Conservation (phyloP, 495 filamentous ascomycete genomes). For the Podospora didyma region DNA sequence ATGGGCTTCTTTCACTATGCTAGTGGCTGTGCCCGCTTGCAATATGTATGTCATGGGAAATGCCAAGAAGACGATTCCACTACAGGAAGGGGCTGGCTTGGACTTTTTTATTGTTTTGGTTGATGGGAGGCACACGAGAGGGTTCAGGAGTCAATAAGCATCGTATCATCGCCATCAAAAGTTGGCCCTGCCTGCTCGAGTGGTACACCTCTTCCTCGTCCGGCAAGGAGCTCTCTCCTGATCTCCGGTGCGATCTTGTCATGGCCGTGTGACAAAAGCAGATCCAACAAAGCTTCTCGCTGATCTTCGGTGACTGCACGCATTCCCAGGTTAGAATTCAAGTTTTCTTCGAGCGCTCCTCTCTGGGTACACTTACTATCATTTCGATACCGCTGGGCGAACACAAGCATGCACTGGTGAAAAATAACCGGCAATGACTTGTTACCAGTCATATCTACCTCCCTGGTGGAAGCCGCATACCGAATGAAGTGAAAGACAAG, state of each 20-base stretch:
- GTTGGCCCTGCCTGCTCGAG: constrained; percentile 50
- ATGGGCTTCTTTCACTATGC: too few relatives aligned
- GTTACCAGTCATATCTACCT: constrained; percentile 6
- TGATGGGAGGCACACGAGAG: not conserved
- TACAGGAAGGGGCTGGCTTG: not conserved
- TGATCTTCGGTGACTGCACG: constrained; percentile 55
- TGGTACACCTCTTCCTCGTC: constrained; percentile 75
- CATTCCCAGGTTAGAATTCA: not conserved
- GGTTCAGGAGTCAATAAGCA: constrained; percentile 56
- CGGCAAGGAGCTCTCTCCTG: constrained; percentile 82
- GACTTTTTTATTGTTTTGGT: not conserved
- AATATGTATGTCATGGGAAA: too few relatives aligned
- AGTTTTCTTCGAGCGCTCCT: not conserved
- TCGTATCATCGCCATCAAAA: constrained; percentile 83
- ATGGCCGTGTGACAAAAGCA: constrained; percentile 83
- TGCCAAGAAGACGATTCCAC: too few relatives aligned
- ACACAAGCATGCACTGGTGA: constrained; percentile 81
- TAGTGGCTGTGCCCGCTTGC: too few relatives aligned
- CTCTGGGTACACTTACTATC: constrained; percentile 49
- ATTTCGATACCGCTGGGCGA: constrained; percentile 91
- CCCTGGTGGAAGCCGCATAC: constrained; percentile 55
- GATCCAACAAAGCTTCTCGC: constrained; percentile 84
- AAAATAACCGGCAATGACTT: constrained; percentile 65
- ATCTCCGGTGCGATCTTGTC: constrained; percentile 87
- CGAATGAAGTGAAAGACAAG: constrained; percentile 95